Conservation (phyloP, 106 monocot genomes). For the Acorus gramineus region DNA sequence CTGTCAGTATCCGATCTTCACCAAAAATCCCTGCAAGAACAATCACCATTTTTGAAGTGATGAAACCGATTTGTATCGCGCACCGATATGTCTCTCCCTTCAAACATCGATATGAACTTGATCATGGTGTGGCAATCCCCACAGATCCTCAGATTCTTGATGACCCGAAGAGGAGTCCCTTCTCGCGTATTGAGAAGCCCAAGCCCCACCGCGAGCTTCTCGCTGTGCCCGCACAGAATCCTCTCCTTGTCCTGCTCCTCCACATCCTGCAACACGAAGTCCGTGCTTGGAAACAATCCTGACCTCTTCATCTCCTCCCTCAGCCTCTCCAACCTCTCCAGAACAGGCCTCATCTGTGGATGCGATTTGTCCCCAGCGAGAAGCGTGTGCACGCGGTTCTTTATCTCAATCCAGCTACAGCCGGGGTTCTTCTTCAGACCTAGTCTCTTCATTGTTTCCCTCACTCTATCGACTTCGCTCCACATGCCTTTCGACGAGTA, state of each 20-base stretch:
- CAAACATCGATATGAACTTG: conserved; percentile 58
- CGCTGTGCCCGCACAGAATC: conserved; percentile 74
- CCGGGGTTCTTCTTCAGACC: conserved; percentile 70
- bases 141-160: conserved; percentile 81
- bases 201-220: conserved; percentile 71
- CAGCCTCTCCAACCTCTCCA: conserved; percentile 40
- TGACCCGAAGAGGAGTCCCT: conserved; percentile 51
- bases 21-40: conserved; percentile 87
- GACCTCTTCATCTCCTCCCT: conserved; percentile 44
- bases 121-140: conserved; percentile 72
- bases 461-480: conserved; percentile 40
- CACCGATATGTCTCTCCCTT: conserved; percentile 63
- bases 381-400: conserved; percentile 59
- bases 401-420: conserved; percentile 78
- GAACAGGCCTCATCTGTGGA: conserved; percentile 43
- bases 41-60: conserved; percentile 67
- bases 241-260: conserved; percentile 94
- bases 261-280: conserved; percentile 71
- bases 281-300: conserved; percentile 47
- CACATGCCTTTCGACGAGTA: conserved; percentile 64
- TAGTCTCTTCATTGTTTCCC: conserved; percentile 46
- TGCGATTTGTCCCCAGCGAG: conserved; percentile 65
- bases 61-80: conserved; percentile 86
- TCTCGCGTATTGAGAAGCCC: conserved; percentile 51
- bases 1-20: conserved; percentile 6